These are phyloP conservation scores for Colletotrichum coccodes DNA, from an alignment of 2,329 filamentous ascomycete genomes.

Conservation along the genomic window DNA sequence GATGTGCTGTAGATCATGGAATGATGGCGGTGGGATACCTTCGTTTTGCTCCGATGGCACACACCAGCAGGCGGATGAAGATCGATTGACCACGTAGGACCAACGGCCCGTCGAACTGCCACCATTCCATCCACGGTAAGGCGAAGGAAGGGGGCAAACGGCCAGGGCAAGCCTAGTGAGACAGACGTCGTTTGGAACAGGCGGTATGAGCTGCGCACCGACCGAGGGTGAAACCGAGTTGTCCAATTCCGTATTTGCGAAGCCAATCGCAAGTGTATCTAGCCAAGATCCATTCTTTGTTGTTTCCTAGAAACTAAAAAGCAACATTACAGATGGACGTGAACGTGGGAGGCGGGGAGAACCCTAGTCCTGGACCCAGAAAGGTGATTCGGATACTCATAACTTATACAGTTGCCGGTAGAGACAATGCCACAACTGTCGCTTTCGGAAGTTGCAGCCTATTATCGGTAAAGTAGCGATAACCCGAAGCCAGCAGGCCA, in stretches of 20 bases:
- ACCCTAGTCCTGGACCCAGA: too few relatives aligned
- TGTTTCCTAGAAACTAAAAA: background rate
- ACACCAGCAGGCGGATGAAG: background rate
- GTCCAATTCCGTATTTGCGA: background rate
- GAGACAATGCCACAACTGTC: background rate
- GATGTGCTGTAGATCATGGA: background rate
- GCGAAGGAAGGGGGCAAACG: background rate
- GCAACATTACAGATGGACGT: background rate
- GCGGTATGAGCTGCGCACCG: slow-evolving; percentile 7
- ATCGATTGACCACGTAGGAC: background rate
- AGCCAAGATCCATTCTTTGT: background rate
- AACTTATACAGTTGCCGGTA: background rate
- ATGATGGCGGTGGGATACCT: background rate
- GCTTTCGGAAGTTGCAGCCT: background rate
- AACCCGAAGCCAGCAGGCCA: too few relatives aligned
- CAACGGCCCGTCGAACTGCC: background rate
- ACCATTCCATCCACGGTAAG: background rate
- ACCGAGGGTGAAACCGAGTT: slow-evolving; percentile 13
- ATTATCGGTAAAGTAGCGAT: too few relatives aligned
- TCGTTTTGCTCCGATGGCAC: background rate
- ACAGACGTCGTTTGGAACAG: slow-evolving; percentile 19
- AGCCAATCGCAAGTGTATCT: slow-evolving; percentile 12
- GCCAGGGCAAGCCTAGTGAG: background rate
- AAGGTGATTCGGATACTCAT: background rate
- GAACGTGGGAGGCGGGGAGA: background rate